Base-by-base conservation (phyloP, 2,329 filamentous ascomycete species). In the Lasiodiplodia citricola region DNA sequence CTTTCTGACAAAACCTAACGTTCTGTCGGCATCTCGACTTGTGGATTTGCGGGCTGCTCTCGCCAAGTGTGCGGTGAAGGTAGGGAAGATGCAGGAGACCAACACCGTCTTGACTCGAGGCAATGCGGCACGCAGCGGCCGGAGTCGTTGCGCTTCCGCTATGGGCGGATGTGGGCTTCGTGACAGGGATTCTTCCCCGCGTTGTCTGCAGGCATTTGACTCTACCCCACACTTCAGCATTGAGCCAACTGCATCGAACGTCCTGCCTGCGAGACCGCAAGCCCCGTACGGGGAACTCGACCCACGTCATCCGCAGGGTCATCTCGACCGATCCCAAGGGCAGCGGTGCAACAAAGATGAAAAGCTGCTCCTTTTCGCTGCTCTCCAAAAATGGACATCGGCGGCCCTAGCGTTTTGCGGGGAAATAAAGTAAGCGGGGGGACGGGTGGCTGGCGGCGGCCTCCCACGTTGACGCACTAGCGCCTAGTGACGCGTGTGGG, bases 341-440 rank as follows among this genome's bases (percentile, higher is more conserved):
- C 8, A 11, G 18, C 60, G n/a, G 31, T 44, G 38, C 18, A 25
- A 16, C 31, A 31, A 52, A 21, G 47, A 3, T 23, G 25, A 28
- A 47, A 18, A 18, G 44, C 13, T 18, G 10, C 31, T 28, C 6
- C 25, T 25, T 31, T 44, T 35, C 13, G 31, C 11, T 14, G 11
- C 13, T 14, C 23, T 54, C 56, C 66, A 47, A 68, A 55, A 28
- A 55, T 50, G 66, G 44, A 54, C 3, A 54, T 31, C 11, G 54
- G 28, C 47, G 65, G 31, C 16, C 62, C 50, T 54, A 63, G 47
- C 56, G 47, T 25, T 62, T 51, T 68, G 66, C 66, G 66, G 66
- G 66, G 66, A 68, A 68, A 68, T 63, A 68, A 56, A 58, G 44
- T 62, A 58, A 68, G 60, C 60, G 60, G 60, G 60, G 60, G 60